A percentile compares a stretch with the other conserved stretches of the same genome.
These are phyloP conservation scores for Calonectria ilicicola DNA, from an alignment of 2,329 filamentous ascomycete species.

Conservation along the genomic window DNA sequence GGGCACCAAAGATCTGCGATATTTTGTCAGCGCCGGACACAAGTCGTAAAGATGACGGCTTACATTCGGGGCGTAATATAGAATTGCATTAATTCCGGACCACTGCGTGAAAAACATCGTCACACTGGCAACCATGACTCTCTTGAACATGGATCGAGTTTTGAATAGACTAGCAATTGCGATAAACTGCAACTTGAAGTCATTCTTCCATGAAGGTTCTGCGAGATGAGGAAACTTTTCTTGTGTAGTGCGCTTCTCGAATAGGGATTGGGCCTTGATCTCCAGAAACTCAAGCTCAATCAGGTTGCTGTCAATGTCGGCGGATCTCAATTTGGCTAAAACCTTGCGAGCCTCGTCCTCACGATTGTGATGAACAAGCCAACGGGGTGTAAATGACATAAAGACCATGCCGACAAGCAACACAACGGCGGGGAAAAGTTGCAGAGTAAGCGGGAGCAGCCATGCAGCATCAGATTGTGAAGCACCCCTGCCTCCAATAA, in stretches of 20 bases:
- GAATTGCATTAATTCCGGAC: slow-evolving; percentile 59
- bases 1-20: slow-evolving; percentile 77
- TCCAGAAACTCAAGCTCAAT: slow-evolving; percentile 82
- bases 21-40: slow-evolving; percentile 44
- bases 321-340: slow-evolving; percentile 72
- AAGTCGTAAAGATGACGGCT: too few relatives aligned
- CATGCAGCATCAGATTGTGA: slow-evolving; percentile 76
- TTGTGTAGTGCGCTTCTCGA: slow-evolving; percentile 77
- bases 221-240: slow-evolving; percentile 76
- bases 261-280: slow-evolving; percentile 82
- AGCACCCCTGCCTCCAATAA: slow-evolving; percentile 67
- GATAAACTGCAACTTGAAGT: slow-evolving; percentile 76
- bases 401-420: slow-evolving; percentile 79
- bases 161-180: slow-evolving; percentile 74
- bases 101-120: slow-evolving; percentile 70
- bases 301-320: slow-evolving; percentile 73
- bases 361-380: slow-evolving; percentile 77
- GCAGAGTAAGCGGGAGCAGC: slow-evolving; percentile 78
- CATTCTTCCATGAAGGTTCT: slow-evolving; percentile 70
- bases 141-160: slow-evolving; percentile 74
- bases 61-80: not conserved
- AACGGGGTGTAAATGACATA: slow-evolving; percentile 84
- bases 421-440: slow-evolving; percentile 74
- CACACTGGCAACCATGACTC: slow-evolving; percentile 72
- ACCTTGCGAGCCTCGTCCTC: slow-evolving; percentile 75